phyloP scores from a whole-genome alignment of 1,284 basidiomycete species.

The Cryptococcus neoformans region DNA sequence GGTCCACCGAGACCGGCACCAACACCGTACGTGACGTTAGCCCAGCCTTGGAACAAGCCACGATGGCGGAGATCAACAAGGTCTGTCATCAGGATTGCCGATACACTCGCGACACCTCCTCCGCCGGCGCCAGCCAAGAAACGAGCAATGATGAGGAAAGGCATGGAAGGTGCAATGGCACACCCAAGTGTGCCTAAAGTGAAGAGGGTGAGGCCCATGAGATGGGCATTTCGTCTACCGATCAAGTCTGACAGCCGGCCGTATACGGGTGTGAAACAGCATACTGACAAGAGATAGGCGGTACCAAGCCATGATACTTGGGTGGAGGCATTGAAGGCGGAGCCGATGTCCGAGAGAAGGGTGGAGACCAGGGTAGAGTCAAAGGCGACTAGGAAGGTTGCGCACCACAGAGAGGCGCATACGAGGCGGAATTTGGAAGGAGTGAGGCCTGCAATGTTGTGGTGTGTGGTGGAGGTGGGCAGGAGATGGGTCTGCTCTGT shows the following conservation, averaged over 20 bases:
- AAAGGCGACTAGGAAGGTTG: slow-evolving; percentile 66
- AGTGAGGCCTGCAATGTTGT: slow-evolving; percentile 39
- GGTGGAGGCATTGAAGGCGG: slow-evolving; percentile 37
- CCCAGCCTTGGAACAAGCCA: slow-evolving; percentile 84
- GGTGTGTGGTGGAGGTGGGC: slow-evolving; percentile 14
- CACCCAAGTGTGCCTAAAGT: slow-evolving; percentile 77
- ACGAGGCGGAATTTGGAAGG: slow-evolving; percentile 29
- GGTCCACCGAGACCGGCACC: slow-evolving; percentile 59
- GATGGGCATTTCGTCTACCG: slow-evolving; percentile 67
- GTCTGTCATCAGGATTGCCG: slow-evolving; percentile 43
- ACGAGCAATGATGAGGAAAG: slow-evolving; percentile 68
- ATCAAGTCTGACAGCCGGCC: slow-evolving; percentile 82
- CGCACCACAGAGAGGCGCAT: slow-evolving; percentile 36
- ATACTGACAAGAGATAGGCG: slow-evolving; percentile 66
- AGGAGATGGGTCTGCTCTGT: neutral
- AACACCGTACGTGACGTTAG: slow-evolving; percentile 61
- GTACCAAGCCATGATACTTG: slow-evolving; percentile 69
- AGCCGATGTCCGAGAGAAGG: slow-evolving; percentile 54
- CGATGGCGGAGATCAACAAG: slow-evolving; percentile 71
- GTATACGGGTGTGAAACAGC: slow-evolving; percentile 82
- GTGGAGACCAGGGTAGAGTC: slow-evolving; percentile 62
- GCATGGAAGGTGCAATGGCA: slow-evolving; percentile 79
- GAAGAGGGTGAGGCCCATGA: slow-evolving; percentile 73
- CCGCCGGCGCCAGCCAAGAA: slow-evolving; percentile 85
- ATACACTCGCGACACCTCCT: slow-evolving; percentile 36